These are phyloP conservation scores for Penicillium aurantiogriseum DNA, from an alignment of 2,329 filamentous ascomycete genomes.

Conservation along the genomic window DNA sequence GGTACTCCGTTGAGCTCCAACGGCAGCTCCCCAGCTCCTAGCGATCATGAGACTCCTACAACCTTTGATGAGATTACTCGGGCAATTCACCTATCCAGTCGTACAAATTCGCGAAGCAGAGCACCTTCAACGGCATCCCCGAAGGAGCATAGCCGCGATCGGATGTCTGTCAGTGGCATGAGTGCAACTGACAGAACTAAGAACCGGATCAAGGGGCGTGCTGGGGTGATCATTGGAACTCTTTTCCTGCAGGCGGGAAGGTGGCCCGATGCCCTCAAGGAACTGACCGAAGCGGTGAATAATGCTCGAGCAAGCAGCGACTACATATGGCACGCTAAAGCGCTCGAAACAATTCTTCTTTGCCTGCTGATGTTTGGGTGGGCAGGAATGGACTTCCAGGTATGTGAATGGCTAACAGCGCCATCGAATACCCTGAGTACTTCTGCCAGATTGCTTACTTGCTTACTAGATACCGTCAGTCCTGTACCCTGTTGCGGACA, in stretches of 20 bases:
- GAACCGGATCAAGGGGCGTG: slow-evolving; percentile 75
- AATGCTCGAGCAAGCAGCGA: slow-evolving; percentile 79
- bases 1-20: slow-evolving; percentile 40
- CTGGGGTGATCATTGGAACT: slow-evolving; percentile 76
- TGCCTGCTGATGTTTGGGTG: slow-evolving; percentile 81
- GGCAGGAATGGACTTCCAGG: slow-evolving; percentile 73
- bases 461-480: slow-evolving; percentile 51
- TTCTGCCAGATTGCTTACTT: neutral
- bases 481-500: slow-evolving; percentile 53
- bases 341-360: slow-evolving; percentile 80
- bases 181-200: slow-evolving; percentile 74
- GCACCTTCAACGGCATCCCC: slow-evolving; percentile 39
- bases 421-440: neutral
- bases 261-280: slow-evolving; percentile 83
- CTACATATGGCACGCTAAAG: slow-evolving; percentile 96
- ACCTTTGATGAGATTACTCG: slow-evolving; percentile 55
- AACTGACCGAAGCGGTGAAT: slow-evolving; percentile 75
- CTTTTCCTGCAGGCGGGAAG: slow-evolving; percentile 85
- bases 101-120: slow-evolving; percentile 40
- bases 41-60: slow-evolving; percentile 47
- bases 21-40: slow-evolving; percentile 36
- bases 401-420: slow-evolving; percentile 14
- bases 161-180: slow-evolving; percentile 65
- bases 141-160: slow-evolving; percentile 60
- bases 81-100: slow-evolving; percentile 42